These are phyloP conservation scores for Colletotrichum musae DNA, from an alignment of 2,329 filamentous ascomycete genomes.

Conservation along the genomic window DNA sequence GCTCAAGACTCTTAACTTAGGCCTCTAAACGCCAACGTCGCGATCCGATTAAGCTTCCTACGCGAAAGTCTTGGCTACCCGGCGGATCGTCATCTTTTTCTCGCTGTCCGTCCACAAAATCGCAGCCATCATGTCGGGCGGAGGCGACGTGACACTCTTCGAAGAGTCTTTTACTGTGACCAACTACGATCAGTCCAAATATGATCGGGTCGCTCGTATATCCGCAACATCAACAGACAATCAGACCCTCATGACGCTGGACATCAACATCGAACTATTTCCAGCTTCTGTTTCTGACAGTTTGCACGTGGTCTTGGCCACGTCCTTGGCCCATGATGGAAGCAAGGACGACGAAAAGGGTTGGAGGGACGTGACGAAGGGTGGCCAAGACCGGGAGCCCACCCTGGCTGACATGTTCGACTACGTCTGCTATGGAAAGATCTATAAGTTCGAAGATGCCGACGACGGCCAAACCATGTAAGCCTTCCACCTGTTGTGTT, in stretches of 20 bases:
- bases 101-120: neutral
- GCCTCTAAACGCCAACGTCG: no score
- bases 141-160: slow-evolving; percentile 92
- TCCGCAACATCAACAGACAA: slow-evolving; percentile 82
- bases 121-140: slow-evolving; percentile 59
- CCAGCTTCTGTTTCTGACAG: slow-evolving; percentile 81
- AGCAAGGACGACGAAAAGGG: slow-evolving; percentile 81
- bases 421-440: slow-evolving; percentile 90
- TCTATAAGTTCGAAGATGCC: slow-evolving; percentile 89
- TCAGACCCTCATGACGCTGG: slow-evolving; percentile 83
- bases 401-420: slow-evolving; percentile 85
- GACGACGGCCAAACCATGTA: slow-evolving; percentile 88
- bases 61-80: no score
- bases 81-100: neutral
- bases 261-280: slow-evolving; percentile 95
- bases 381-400: slow-evolving; percentile 63
- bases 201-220: slow-evolving; percentile 94
- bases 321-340: slow-evolving; percentile 89
- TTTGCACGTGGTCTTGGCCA: slow-evolving; percentile 86
- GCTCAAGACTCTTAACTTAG: no score
- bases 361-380: slow-evolving; percentile 82
- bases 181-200: slow-evolving; percentile 85
- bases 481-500: slow-evolving; percentile 50
- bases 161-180: slow-evolving; percentile 92
- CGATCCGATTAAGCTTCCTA: no score